Percentiles rank a stretch among this genome's conserved stretches.
phyloP scores from a whole-genome alignment of 2,329 filamentous ascomycete genomes.

The Cucurbitaria berberidis region DNA sequence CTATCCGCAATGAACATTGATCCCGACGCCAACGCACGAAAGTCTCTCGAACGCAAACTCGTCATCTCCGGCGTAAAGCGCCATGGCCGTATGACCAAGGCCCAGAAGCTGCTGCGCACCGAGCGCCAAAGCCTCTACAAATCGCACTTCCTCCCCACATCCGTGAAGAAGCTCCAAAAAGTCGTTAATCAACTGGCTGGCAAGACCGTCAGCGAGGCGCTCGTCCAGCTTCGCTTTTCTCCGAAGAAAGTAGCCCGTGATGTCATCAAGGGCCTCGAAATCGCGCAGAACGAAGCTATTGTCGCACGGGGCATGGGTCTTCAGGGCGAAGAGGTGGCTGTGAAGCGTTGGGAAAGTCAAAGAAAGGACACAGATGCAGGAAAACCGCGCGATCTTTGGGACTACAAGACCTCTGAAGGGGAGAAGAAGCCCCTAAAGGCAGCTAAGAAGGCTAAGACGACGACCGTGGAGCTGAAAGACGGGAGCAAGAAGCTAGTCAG shows the following conservation, averaged over 20 bases:
- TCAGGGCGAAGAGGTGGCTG: slow-evolving; percentile 35
- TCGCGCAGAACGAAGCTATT: slow-evolving; percentile 81
- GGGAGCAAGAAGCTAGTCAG: slow-evolving; percentile 73
- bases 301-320: slow-evolving; percentile 86
- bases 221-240: slow-evolving; percentile 92
- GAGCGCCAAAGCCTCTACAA: slow-evolving; percentile 65
- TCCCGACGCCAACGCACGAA: slow-evolving; percentile 73
- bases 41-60: slow-evolving; percentile 83
- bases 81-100: slow-evolving; percentile 69
- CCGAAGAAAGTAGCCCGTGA: slow-evolving; percentile 91
- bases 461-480: slow-evolving; percentile 74
- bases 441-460: slow-evolving; percentile 41
- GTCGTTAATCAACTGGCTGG: slow-evolving; percentile 88
- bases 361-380: slow-evolving; percentile 17
- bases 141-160: slow-evolving; percentile 79
- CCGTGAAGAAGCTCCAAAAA: slow-evolving; percentile 87
- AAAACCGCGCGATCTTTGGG: slow-evolving; percentile 13
- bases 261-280: slow-evolving; percentile 77
- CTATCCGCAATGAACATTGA: slow-evolving; percentile 65
- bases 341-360: slow-evolving; percentile 29
- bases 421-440: slow-evolving; percentile 6
- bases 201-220: slow-evolving; percentile 92
- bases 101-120: slow-evolving; percentile 70
- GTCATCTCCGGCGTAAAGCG: slow-evolving; percentile 76
- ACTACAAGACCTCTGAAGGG: slow-evolving; percentile 20